A percentile compares a stretch with the other conserved stretches of the same genome.
These are phyloP conservation scores for Pythium periplocum DNA, from an alignment of 352 stramenopile species.

Conservation along the genomic window DNA sequence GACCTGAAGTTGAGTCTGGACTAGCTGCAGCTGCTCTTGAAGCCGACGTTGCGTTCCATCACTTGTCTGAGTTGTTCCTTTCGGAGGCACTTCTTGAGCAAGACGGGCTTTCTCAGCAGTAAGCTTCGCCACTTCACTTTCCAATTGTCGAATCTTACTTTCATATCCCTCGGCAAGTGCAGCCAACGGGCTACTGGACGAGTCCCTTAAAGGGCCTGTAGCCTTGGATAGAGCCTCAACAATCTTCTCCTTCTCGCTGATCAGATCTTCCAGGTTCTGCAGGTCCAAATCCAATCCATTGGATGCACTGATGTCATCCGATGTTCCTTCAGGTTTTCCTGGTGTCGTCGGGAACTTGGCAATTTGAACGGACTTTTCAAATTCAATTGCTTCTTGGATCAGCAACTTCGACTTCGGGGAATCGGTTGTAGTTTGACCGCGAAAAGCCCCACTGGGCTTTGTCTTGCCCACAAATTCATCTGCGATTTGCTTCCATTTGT, in stretches of 20 bases:
- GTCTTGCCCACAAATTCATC: conserved; percentile 30
- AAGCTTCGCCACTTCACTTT: conserved; percentile 22
- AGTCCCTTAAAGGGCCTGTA: background rate
- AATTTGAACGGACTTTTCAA: conserved; percentile 24
- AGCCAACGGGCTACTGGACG: conserved; percentile 21
- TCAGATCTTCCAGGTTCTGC: conserved; percentile 33
- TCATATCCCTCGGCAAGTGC: conserved; percentile 33
- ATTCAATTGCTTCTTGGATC: conserved; percentile 30
- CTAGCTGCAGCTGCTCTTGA: conserved; percentile 18
- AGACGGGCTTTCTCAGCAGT: conserved; percentile 24
- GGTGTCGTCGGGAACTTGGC: conserved; percentile 10
- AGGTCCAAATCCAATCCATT: conserved; percentile 13
- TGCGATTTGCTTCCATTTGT: conserved; percentile 69
- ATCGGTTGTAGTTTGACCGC: background rate
- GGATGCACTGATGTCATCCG: background rate
- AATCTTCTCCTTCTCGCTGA: conserved; percentile 50
- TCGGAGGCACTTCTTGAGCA: conserved; percentile 13
- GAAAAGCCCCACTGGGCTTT: conserved; percentile 2
- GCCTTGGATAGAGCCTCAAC: conserved; percentile 19
- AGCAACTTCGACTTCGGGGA: conserved; percentile 20
- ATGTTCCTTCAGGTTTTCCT: background rate
- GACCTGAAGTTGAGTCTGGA: conserved; percentile 28
- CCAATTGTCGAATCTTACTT: conserved; percentile 31
- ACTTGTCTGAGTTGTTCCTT: background rate
- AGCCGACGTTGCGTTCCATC: conserved; percentile 8